Conservation (phyloP, 306 rosid species). For the Trifolium dubium region DNA sequence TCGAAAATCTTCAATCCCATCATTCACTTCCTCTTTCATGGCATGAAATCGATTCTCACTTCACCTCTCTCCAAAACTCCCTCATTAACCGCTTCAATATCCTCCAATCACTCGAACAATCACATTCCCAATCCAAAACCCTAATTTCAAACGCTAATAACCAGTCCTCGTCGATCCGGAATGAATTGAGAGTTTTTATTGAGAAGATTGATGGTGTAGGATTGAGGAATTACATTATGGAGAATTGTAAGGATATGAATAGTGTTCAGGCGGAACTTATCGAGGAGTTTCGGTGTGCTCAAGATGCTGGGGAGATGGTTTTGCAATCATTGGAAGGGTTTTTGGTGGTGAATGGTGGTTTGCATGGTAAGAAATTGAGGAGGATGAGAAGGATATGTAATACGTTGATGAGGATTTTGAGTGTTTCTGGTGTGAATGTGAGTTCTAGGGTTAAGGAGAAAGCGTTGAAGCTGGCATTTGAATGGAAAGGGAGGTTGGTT, state of each 20-base stretch:
- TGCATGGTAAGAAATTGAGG: slow-evolving; percentile 42
- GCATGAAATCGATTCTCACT: slow-evolving; percentile 71
- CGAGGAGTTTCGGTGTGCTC: slow-evolving; percentile 51
- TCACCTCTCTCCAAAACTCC: slow-evolving; percentile 56
- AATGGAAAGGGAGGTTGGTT: slow-evolving; percentile 56
- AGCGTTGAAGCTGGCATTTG: slow-evolving; percentile 57
- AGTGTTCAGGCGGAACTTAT: slow-evolving; percentile 58
- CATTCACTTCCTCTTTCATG: slow-evolving; percentile 58
- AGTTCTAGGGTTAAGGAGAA: slow-evolving; percentile 52
- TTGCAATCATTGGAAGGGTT: slow-evolving; percentile 70
- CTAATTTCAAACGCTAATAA: not conserved
- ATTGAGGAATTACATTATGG: slow-evolving; percentile 54
- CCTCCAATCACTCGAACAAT: slow-evolving; percentile 59
- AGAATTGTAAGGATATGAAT: slow-evolving; percentile 42
- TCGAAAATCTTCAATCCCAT: slow-evolving; percentile 66
- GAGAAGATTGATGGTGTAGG: slow-evolving; percentile 71
- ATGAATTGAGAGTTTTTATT: slow-evolving; percentile 51
- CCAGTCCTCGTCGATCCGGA: slow-evolving; percentile 8
- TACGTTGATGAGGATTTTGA: slow-evolving; percentile 59
- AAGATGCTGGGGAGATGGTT: slow-evolving; percentile 61
- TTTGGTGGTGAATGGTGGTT: slow-evolving; percentile 11
- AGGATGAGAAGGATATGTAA: slow-evolving; percentile 57
- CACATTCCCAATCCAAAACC: slow-evolving; percentile 33
- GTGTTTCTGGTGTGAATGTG: slow-evolving; percentile 44
- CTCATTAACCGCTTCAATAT: slow-evolving; percentile 53